These are phyloP conservation scores for Trametes sp. DNA, from an alignment of 1,284 basidiomycete species.

Conservation along the genomic window DNA sequence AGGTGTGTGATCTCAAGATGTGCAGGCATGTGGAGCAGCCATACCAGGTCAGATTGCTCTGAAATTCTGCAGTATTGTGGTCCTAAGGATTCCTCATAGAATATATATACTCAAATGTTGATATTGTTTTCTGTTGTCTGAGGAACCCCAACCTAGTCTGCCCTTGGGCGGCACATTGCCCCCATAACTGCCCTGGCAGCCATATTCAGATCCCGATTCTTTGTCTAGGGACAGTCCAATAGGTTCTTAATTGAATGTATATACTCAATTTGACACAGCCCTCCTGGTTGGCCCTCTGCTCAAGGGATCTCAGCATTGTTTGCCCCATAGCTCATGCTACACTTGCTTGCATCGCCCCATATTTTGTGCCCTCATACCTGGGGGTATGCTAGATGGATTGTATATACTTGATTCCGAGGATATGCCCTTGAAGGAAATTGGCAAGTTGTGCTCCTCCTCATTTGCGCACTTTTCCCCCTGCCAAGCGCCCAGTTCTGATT, in stretches of 20 bases:
- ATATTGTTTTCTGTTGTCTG: not conserved
- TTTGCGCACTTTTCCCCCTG: not conserved
- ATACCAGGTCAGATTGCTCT: too few species aligned
- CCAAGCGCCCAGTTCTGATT: not conserved
- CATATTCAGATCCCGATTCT: not conserved
- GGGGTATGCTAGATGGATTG: not conserved
- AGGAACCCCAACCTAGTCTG: not conserved
- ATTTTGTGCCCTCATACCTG: not conserved
- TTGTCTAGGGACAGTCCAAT: not conserved
- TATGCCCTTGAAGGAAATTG: not conserved
- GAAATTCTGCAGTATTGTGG: too few species aligned
- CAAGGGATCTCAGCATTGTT: not conserved
- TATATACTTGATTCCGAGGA: not conserved
- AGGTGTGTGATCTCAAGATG: too few species aligned
- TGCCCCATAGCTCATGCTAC: constrained; percentile 1
- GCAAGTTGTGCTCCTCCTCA: not conserved
- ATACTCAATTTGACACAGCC: not conserved
- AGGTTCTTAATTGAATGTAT: not conserved
- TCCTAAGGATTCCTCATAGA: not conserved
- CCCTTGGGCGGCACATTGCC: not conserved
- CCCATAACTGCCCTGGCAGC: not conserved
- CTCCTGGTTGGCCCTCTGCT: not conserved
- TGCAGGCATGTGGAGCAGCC: not conserved
- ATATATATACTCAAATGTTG: not conserved
- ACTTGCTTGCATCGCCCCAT: not conserved